These are phyloP conservation scores for Thraustochytrium sp. DNA, from an alignment of 352 stramenopile species.

Conservation along the genomic window DNA sequence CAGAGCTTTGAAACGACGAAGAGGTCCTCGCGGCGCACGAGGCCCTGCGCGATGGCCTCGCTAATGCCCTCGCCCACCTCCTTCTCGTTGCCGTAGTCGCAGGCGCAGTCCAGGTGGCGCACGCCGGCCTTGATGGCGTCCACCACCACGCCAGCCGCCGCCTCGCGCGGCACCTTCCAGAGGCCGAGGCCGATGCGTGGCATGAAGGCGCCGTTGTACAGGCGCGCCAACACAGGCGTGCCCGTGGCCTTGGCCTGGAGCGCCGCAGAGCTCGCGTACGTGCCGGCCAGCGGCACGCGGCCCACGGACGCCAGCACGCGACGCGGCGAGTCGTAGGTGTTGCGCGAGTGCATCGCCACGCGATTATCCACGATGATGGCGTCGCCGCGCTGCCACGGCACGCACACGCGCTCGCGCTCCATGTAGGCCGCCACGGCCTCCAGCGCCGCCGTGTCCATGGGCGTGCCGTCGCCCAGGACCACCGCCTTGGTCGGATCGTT, in stretches of 20 bases:
- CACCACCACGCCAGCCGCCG: slow-evolving; percentile 28
- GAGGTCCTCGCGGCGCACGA: slow-evolving; percentile 45
- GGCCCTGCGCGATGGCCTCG: slow-evolving; percentile 33
- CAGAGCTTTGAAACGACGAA: slow-evolving; percentile 50
- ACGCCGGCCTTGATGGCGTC: slow-evolving; percentile 49
- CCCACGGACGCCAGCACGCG: slow-evolving; percentile 41
- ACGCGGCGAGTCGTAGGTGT: slow-evolving; percentile 37
- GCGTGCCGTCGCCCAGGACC: slow-evolving; percentile 57
- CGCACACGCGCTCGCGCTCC: slow-evolving; percentile 53
- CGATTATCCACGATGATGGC: slow-evolving; percentile 49
- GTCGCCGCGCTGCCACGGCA: slow-evolving; percentile 48
- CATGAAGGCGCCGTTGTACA: slow-evolving; percentile 42
- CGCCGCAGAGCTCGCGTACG: neutral
- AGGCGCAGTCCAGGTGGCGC: slow-evolving; percentile 49
- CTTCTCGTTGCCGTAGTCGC: slow-evolving; percentile 51
- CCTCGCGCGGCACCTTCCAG: slow-evolving; percentile 43
- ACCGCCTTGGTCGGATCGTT: slow-evolving; percentile 59
- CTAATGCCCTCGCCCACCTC: slow-evolving; percentile 49
- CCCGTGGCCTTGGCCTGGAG: slow-evolving; percentile 7
- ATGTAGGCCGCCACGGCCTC: slow-evolving; percentile 57
- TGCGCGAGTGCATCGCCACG: slow-evolving; percentile 49
- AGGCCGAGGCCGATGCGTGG: slow-evolving; percentile 47
- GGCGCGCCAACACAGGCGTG: neutral
- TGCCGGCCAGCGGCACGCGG: neutral
- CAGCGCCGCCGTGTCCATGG: slow-evolving; percentile 52